Evolutionary conservation across 225 moss, liverwort and hornwort genomes (phyloP).

Genomic region (Antitrichia curtipendula): DNA sequence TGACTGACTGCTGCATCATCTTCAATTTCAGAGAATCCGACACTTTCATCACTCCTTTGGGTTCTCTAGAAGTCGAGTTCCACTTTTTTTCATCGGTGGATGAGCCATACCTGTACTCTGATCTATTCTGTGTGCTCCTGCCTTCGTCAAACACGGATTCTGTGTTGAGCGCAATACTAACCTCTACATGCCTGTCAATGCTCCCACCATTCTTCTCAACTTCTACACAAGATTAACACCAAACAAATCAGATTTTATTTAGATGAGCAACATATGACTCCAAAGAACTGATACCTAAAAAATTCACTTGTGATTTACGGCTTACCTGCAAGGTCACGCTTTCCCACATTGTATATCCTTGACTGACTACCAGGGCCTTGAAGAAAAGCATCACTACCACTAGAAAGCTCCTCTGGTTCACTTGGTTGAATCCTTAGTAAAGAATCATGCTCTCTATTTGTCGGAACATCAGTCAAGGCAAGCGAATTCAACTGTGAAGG

Average conservation of each 20-base stretch:
- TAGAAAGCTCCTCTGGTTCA: slow-evolving; percentile 59
- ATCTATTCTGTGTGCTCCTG: slow-evolving; percentile 22
- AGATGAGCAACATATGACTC: neutral
- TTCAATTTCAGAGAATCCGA: slow-evolving; percentile 54
- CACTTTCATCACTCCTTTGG: slow-evolving; percentile 47
- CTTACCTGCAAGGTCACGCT: slow-evolving; percentile 24
- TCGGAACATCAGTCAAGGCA: slow-evolving; percentile 4
- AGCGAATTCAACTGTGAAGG: slow-evolving; percentile 9
- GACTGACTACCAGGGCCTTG: slow-evolving; percentile 25
- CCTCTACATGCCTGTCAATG: slow-evolving; percentile 28
- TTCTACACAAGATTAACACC: slow-evolving; percentile 18
- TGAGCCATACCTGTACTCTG: slow-evolving; percentile 42
- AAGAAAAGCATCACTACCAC: slow-evolving; percentile 51
- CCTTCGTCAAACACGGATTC: slow-evolving; percentile 28
- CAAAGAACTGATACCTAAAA: neutral
- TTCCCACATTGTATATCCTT: slow-evolving; percentile 18
- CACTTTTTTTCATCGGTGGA: slow-evolving; percentile 53
- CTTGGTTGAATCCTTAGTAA: slow-evolving; percentile 28
- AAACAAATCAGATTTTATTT: neutral
- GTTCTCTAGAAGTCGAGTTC: slow-evolving; percentile 37
- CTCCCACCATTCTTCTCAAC: slow-evolving; percentile 39
- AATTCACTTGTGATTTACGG: neutral
- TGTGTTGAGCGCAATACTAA: slow-evolving; percentile 18
- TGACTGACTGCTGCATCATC: slow-evolving; percentile 54
- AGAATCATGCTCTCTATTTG: slow-evolving; percentile 43